These are phyloP conservation scores for Eimeria acervulina DNA, from an alignment of 169 alveolate genomes.

Conservation along the genomic window DNA sequence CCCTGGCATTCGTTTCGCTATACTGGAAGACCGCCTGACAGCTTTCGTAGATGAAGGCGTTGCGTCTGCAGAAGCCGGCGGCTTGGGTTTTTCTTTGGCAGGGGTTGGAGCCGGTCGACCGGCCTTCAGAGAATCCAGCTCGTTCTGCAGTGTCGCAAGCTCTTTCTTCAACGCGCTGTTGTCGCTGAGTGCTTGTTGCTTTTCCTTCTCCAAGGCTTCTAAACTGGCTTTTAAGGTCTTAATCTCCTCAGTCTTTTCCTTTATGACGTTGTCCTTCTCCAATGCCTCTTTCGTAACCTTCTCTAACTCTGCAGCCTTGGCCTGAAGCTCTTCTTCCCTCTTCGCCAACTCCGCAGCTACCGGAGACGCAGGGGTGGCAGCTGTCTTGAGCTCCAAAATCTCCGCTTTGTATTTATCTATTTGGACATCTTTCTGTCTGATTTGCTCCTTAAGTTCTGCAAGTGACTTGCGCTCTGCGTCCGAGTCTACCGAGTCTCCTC, in stretches of 20 bases:
- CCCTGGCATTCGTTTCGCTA: conserved; percentile 60
- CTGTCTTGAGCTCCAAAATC: conserved; percentile 15
- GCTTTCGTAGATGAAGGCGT: conserved; percentile 20
- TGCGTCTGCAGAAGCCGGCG: not conserved
- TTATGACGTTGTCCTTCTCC: conserved; percentile 13
- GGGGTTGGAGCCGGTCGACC: conserved; percentile 17
- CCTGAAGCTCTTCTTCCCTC: conserved; percentile 49
- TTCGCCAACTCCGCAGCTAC: conserved; percentile 15
- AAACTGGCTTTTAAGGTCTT: conserved; percentile 38
- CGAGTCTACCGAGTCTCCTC: not conserved
- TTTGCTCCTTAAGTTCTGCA: conserved; percentile 34
- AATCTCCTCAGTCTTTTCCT: conserved; percentile 49
- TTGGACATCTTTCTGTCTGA: conserved; percentile 23
- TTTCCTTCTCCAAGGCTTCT: conserved; percentile 55
- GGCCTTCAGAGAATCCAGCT: conserved; percentile 54
- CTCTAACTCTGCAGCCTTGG: conserved; percentile 32
- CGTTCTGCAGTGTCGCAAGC: conserved; percentile 51
- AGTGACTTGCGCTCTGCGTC: not conserved
- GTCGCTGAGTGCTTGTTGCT: conserved; percentile 32
- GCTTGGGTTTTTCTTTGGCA: conserved; percentile 1
- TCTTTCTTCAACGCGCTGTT: conserved; percentile 55
- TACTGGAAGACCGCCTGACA: conserved; percentile 28
- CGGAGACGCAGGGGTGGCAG: not conserved
- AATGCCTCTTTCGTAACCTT: conserved; percentile 22
- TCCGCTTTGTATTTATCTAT: conserved; percentile 39